These are phyloP conservation scores for Pseudopithomyces chartarum DNA, from an alignment of 2,329 filamentous ascomycete genomes.

Conservation along the genomic window DNA sequence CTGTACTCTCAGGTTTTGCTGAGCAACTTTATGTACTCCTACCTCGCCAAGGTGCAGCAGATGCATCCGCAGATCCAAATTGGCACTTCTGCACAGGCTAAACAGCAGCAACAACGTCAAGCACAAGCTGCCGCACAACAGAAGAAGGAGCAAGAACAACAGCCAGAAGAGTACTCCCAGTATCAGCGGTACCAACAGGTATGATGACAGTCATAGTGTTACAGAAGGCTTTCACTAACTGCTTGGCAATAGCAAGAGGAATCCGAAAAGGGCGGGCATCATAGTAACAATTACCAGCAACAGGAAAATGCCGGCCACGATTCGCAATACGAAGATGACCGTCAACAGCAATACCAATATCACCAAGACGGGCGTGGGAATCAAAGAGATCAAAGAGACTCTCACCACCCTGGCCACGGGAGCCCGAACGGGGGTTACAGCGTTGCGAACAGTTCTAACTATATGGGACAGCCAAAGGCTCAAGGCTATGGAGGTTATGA, in stretches of 20 bases:
- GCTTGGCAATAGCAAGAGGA: slow-evolving; percentile 25
- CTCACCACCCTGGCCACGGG: slow-evolving; percentile 39
- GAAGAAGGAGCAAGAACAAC: slow-evolving; percentile 40
- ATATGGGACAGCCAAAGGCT: slow-evolving; percentile 37
- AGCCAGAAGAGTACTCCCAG: slow-evolving; percentile 47
- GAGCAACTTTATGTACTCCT: slow-evolving; percentile 99
- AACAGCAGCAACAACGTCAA: slow-evolving; percentile 58
- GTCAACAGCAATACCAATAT: slow-evolving; percentile 27
- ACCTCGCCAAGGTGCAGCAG: slow-evolving; percentile 96
- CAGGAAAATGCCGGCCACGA: slow-evolving; percentile 16
- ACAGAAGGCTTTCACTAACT: slow-evolving; percentile 3
- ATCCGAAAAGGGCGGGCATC: slow-evolving; percentile 13
- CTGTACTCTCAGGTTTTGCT: slow-evolving; percentile 93
- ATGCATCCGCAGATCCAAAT: slow-evolving; percentile 97
- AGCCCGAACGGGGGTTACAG: slow-evolving; percentile 40
- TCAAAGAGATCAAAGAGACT: slow-evolving; percentile 27
- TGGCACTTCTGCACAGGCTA: slow-evolving; percentile 76
- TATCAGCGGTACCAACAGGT: slow-evolving; percentile 48
- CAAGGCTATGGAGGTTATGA: slow-evolving; percentile 33
- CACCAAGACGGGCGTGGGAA: slow-evolving; percentile 26
- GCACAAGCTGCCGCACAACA: slow-evolving; percentile 33
- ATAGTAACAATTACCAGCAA: slow-evolving; percentile 7
- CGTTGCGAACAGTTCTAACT: slow-evolving; percentile 43
- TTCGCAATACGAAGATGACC: slow-evolving; percentile 14
- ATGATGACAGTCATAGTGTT: neutral